A percentile compares a stretch with the other conserved stretches of the same genome.
These are phyloP conservation scores for Phytophthora constricta DNA, from an alignment of 352 stramenopile species.

Conservation along the genomic window DNA sequence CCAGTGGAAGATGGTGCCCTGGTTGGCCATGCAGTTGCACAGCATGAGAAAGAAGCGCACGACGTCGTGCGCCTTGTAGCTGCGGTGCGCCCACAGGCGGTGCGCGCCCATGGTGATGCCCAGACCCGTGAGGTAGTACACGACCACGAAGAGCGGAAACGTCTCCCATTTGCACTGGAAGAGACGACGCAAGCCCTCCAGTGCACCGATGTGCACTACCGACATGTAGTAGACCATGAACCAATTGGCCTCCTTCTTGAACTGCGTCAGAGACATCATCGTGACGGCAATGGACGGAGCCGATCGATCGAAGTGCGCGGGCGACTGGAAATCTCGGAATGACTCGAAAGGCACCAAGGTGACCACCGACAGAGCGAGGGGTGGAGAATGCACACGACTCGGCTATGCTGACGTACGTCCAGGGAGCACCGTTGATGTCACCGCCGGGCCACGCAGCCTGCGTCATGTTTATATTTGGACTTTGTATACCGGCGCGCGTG, in stretches of 20 bases:
- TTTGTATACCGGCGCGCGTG: constrained; percentile 36
- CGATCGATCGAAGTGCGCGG: constrained; percentile 12
- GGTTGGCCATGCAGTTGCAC: constrained; percentile 96
- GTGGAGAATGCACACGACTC: too few relatives aligned
- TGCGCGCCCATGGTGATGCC: constrained; percentile 97
- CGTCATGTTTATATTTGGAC: too few relatives aligned
- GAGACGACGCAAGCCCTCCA: constrained; percentile 85
- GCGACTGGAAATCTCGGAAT: constrained; percentile 35
- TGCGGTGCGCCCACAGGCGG: constrained; percentile 96
- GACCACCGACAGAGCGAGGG: neutral
- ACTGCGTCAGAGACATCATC: constrained; percentile 66
- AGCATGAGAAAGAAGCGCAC: constrained; percentile 96
- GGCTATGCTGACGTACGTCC: constrained; percentile 21
- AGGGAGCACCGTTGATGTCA: constrained; percentile 24
- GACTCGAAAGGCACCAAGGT: constrained; percentile 2
- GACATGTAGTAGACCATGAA: constrained; percentile 97
- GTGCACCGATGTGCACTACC: constrained; percentile 91
- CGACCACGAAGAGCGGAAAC: constrained; percentile 84
- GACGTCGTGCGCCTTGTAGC: constrained; percentile 93
- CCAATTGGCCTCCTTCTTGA: constrained; percentile 93
- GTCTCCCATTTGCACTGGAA: constrained; percentile 84
- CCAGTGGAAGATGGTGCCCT: constrained; percentile 98
- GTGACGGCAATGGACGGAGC: constrained; percentile 18
- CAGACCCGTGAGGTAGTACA: constrained; percentile 95
- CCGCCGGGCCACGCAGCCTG: too few relatives aligned